Base-by-base conservation (phyloP, 73 alveolate species). In the Symbiodinium natans region DNA sequence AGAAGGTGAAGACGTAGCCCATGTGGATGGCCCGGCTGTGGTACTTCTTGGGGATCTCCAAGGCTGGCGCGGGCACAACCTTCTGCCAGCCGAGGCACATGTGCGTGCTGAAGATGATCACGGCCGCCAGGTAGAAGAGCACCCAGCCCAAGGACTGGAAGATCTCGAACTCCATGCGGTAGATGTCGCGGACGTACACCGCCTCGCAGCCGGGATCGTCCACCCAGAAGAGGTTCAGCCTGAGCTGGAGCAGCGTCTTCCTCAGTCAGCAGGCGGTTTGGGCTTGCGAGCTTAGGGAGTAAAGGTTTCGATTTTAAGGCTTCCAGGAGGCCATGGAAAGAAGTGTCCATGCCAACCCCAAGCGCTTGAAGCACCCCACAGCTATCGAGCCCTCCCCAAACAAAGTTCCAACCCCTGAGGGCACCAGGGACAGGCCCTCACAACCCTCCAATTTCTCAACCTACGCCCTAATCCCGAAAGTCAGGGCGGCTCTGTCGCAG, bases 71-170 rank as follows among this genome's bases (percentile, higher is more conserved):
- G 17, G 98, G 98, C 84, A 92, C 98, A 34, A 92, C 98, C 92
- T 92, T 92, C 98, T 92, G 98, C 98, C 98, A 92, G 42, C 98
- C 98, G 41, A 92, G 74, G 98, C 98, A 92, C 98, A 92, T 92
- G 98, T 92, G 98, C 9, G 92, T 48, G 98, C 98, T 77, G 92
- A 92, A 92, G 92, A 92, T 46, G 92, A 80, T 80, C 63, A 92
- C 98, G 27, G 98, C 90, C 41, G 92, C 90, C 84, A 92, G 23
- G 71, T 92, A 92, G 92, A 92, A 92, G 92, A 92, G 98, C 43
- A 56, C 63, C 98, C 98, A 92, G 54, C 98, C 98, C 25, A 92
- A 46, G 1, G 98, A 92, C 92, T 80, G 98, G 92, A 92, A 92
- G 92, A 92, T 84, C 63, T 92, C 92, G 84, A 92, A 92, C 92